Evolutionary conservation across 371 early-diverging fungal genomes (phyloP).

Genomic region (Mortierella sp.): DNA sequence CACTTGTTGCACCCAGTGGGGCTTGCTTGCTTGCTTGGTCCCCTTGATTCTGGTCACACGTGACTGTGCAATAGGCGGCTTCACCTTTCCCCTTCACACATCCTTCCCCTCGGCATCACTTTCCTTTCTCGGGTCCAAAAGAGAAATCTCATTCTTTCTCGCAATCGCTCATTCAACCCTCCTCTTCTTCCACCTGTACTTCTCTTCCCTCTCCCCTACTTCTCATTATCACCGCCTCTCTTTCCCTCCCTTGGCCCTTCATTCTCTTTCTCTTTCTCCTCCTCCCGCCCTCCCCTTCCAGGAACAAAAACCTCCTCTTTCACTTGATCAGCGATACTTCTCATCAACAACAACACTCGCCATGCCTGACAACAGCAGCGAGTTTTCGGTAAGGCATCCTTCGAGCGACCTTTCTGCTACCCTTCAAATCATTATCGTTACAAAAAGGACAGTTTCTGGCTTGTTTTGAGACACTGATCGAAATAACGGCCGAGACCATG

Average conservation of each 20-base stretch:
- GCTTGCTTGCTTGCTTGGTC: no score
- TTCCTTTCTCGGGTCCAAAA: not conserved
- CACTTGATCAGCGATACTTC: not conserved
- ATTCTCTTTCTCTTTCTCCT: not conserved
- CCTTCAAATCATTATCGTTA: not conserved
- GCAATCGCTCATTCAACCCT: not conserved
- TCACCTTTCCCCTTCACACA: not conserved
- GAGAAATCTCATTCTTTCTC: not conserved
- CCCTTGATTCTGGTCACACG: no score
- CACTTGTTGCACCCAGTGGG: not conserved
- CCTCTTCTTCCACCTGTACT: not conserved
- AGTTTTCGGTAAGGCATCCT: conserved; percentile 23
- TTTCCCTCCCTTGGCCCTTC: not conserved
- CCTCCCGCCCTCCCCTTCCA: not conserved
- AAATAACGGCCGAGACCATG: no score
- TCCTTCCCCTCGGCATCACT: not conserved
- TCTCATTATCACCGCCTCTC: no score
- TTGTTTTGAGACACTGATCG: not conserved
- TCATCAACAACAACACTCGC: not conserved
- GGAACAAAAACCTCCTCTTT: not conserved
- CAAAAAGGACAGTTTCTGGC: no score
- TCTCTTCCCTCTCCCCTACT: not conserved
- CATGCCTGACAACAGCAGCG: conserved; percentile 29
- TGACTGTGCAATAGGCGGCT: not conserved
- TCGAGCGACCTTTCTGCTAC: no score